Percentiles rank a stretch among this genome's conserved stretches.
phyloP scores from a whole-genome alignment of 2,329 filamentous ascomycete genomes.

The Trichoderma afroharzianum region DNA sequence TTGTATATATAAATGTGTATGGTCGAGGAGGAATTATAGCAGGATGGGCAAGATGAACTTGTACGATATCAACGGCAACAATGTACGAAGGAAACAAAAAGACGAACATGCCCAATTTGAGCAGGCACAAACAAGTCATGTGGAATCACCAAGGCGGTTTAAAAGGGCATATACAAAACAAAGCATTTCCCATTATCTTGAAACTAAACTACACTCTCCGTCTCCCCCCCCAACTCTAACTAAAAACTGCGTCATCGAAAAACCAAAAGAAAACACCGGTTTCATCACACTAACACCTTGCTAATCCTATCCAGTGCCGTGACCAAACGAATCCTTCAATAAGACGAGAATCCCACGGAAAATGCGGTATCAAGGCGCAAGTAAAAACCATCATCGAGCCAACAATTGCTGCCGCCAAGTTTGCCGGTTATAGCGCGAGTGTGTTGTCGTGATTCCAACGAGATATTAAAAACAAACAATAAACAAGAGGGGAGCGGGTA shows the following conservation, averaged over 20 bases:
- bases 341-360: neutral
- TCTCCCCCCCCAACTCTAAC: neutral
- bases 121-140: neutral
- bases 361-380: neutral
- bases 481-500: neutral
- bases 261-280: neutral
- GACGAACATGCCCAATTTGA: neutral
- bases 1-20: neutral
- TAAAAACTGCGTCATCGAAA: neutral
- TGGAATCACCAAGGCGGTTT: neutral
- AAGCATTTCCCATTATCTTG: neutral
- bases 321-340: constrained; percentile 2
- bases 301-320: constrained; percentile 9
- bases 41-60: constrained; percentile 17
- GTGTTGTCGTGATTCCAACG: neutral
- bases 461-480: neutral
- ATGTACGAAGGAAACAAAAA: neutral
- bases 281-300: constrained; percentile 7
- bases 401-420: neutral
- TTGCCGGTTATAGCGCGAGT: neutral
- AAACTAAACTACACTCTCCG: neutral
- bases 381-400: neutral
- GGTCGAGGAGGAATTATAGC: neutral
- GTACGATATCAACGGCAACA: constrained; percentile 32
- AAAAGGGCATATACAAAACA: neutral